Percentiles rank a stretch among this genome's conserved stretches.
phyloP scores from a whole-genome alignment of 139 green algal genomes.

The Auxenochlorella pyrenoidosa region DNA sequence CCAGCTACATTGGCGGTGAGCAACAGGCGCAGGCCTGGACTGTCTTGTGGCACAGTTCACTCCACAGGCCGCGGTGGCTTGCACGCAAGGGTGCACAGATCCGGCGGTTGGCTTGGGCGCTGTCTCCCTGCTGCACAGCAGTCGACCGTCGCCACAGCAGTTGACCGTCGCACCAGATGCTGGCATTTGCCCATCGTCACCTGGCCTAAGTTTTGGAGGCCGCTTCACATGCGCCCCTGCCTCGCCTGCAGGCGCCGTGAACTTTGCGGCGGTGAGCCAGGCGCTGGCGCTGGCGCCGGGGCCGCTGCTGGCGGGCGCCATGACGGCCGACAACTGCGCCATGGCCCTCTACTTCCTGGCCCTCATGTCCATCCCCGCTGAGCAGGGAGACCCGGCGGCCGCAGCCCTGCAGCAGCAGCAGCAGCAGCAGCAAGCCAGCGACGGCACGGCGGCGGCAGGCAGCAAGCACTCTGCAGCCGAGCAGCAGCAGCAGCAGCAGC shows the following conservation, averaged over 20 bases:
- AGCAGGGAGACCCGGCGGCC: not conserved
- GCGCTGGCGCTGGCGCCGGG: conserved; percentile 48
- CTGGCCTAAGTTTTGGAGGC: too few relatives aligned
- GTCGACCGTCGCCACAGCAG: too few relatives aligned
- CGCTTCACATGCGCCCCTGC: too few relatives aligned
- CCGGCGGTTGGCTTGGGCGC: too few relatives aligned
- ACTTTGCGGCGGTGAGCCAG: conserved; percentile 80
- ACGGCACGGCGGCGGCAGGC: not conserved
- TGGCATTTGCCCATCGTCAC: too few relatives aligned
- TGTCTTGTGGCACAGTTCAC: too few relatives aligned
- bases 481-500: not conserved
- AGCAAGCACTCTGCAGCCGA: not conserved
- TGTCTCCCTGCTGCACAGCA: too few relatives aligned
- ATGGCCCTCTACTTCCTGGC: conserved; percentile 76
- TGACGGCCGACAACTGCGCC: conserved; percentile 82
- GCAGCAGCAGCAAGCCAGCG: not conserved
- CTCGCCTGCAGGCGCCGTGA: conserved; percentile 72
- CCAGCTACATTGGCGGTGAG: conserved; percentile 78
- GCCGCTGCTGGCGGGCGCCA: conserved; percentile 59
- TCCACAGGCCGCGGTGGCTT: too few relatives aligned
- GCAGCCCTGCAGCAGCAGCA: conserved; percentile 16
- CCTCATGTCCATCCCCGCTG: conserved; percentile 60
- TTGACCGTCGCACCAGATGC: too few relatives aligned
- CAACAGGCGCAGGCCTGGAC: not conserved
- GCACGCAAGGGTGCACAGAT: too few relatives aligned